Evolutionary conservation across 2,329 filamentous ascomycete species (phyloP).

Genomic region (Aspergillus bombycis): DNA sequence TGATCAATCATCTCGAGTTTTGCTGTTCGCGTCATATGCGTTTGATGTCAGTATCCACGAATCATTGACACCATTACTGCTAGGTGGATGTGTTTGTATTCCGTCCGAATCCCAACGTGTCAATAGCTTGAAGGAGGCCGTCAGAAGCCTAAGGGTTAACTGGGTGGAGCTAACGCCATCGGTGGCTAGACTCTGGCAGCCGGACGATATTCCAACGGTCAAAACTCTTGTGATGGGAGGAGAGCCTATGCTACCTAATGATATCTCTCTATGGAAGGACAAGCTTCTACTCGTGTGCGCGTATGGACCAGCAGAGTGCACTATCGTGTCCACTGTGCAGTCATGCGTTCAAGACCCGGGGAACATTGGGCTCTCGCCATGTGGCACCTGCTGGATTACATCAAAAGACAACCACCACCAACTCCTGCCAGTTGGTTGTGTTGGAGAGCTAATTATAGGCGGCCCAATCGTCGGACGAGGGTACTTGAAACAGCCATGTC

Average conservation of each 20-base stretch:
- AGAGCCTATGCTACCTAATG: conserved; percentile 32
- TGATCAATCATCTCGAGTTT: conserved; percentile 26
- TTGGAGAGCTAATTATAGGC: conserved; percentile 47
- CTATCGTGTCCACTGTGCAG: conserved; percentile 1
- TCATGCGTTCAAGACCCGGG: not conserved
- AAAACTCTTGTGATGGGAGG: conserved; percentile 40
- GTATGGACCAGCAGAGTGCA: conserved; percentile 33
- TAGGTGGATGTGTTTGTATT: conserved; percentile 60
- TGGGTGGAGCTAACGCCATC: conserved; percentile 60
- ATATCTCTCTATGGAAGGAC: not conserved
- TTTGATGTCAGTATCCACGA: conserved; percentile 55
- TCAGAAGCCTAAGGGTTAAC: conserved; percentile 52
- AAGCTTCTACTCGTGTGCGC: conserved; percentile 33
- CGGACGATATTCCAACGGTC: conserved; percentile 40
- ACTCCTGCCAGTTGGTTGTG: conserved; percentile 38
- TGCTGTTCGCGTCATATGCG: conserved; percentile 49
- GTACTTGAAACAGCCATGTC: conserved; percentile 25
- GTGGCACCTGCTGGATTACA: conserved; percentile 27
- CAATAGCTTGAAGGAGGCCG: conserved; percentile 49
- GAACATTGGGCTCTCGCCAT: conserved; percentile 19
- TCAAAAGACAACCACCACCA: conserved; percentile 22
- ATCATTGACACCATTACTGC: conserved; percentile 52
- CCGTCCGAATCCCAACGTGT: conserved; percentile 50
- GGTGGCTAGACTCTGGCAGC: conserved; percentile 49
- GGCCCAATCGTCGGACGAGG: conserved; percentile 43